A percentile compares a stretch with the other conserved stretches of the same genome.
Evolutionary conservation across 1,284 basidiomycete genomes (phyloP).

Genomic region (Pholiota adiposa): DNA sequence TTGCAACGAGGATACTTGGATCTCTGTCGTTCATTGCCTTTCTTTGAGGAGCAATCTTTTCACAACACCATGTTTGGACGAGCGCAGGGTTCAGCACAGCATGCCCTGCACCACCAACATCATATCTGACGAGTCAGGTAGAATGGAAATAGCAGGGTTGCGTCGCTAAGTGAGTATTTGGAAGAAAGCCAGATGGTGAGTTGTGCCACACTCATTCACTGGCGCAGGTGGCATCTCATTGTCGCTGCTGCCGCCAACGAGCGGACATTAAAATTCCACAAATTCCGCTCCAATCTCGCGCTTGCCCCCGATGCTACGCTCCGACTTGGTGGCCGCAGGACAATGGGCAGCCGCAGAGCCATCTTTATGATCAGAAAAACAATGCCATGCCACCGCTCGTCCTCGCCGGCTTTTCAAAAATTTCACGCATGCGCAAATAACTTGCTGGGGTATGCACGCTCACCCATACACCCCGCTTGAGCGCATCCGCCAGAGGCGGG

Average conservation of each 20-base stretch:
- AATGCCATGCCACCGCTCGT: neutral
- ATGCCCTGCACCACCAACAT: neutral
- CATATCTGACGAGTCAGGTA: slow-evolving; percentile 1
- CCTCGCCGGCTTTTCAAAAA: neutral
- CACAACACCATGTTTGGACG: neutral
- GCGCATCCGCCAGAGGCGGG: too few relatives aligned
- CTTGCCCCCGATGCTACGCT: too few relatives aligned
- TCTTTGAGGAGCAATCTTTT: neutral
- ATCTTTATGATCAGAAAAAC: too few relatives aligned
- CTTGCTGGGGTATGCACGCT: neutral
- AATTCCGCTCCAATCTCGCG: too few relatives aligned
- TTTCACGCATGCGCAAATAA: neutral
- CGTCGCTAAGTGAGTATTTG: neutral
- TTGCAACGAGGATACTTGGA: slow-evolving; percentile 4
- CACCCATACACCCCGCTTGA: too few relatives aligned
- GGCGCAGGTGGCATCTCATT: too few relatives aligned
- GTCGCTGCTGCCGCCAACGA: neutral
- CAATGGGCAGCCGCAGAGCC: too few relatives aligned
- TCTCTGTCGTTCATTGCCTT: neutral
- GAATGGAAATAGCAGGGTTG: neutral
- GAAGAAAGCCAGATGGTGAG: too few relatives aligned
- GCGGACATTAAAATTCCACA: neutral
- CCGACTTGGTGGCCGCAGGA: too few relatives aligned
- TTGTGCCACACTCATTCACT: too few relatives aligned
- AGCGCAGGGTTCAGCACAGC: neutral